Evolutionary conservation across 163 green algal species (phyloP).

Genomic region (Chlamydomonas reinhardtii): DNA sequence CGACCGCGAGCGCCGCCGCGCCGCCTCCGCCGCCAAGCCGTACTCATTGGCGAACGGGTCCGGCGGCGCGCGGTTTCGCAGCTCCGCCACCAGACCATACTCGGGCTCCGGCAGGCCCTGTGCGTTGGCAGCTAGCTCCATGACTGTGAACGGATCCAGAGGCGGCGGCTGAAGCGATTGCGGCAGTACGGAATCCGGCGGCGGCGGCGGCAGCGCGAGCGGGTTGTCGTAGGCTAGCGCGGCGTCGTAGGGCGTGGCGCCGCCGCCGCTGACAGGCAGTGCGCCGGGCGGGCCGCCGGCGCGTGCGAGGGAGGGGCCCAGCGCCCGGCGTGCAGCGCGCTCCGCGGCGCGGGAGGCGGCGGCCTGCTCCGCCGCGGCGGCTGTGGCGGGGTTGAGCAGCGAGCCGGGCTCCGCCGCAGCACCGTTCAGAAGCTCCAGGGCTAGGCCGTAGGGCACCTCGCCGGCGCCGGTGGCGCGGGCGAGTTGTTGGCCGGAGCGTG

Average conservation of each 20-base stretch:
- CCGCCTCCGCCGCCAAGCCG: slow-evolving; percentile 56
- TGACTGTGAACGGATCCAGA: slow-evolving; percentile 44
- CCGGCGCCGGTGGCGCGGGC: neutral
- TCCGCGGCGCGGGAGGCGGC: neutral
- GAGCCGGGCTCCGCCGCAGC: neutral
- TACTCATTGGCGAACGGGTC: slow-evolving; percentile 43
- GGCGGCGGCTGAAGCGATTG: neutral
- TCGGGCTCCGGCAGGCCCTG: slow-evolving; percentile 53
- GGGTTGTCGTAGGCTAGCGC: too few species aligned
- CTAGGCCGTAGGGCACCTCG: slow-evolving; percentile 44
- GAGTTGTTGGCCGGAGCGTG: neutral
- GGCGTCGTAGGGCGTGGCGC: too few species aligned
- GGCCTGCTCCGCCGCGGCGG: neutral
- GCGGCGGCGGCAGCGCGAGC: too few species aligned
- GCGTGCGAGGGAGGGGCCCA: neutral
- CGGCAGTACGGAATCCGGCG: too few species aligned
- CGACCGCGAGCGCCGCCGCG: slow-evolving; percentile 9
- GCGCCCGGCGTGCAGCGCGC: neutral
- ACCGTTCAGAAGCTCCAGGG: slow-evolving; percentile 37
- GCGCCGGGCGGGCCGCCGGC: too few species aligned
- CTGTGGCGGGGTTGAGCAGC: too few species aligned
- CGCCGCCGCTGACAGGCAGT: too few species aligned
- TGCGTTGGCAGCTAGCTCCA: slow-evolving; percentile 35
- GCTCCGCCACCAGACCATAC: slow-evolving; percentile 58
- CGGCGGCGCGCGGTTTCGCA: slow-evolving; percentile 27